These are phyloP conservation scores for Glycine soja DNA, from an alignment of 306 rosid species.

Conservation along the genomic window DNA sequence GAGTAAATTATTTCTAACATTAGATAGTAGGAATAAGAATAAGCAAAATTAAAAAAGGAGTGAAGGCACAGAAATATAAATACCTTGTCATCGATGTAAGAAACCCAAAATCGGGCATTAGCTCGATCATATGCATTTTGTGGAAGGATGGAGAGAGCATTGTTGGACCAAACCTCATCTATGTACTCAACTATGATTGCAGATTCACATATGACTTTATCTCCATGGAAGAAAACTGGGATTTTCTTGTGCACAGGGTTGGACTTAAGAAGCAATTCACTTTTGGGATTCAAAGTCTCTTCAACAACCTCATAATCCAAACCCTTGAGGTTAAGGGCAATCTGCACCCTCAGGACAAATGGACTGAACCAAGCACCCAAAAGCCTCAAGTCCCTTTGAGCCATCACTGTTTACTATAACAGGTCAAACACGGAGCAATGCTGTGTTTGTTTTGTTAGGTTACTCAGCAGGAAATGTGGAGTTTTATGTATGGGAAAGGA, in stretches of 20 bases:
- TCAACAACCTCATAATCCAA: constrained; percentile 52
- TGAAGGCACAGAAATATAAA: no score
- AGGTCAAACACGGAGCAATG: neutral
- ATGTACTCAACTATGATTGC: constrained; percentile 62
- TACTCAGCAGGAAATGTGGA: neutral
- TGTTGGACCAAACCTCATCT: constrained; percentile 58
- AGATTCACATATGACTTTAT: constrained; percentile 62
- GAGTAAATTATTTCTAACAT: neutral
- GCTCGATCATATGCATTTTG: constrained; percentile 62
- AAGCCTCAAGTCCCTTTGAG: constrained; percentile 51
- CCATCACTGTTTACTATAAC: constrained; percentile 43
- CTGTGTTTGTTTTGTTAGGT: neutral
- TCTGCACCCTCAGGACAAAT: constrained; percentile 47
- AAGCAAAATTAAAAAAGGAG: neutral
- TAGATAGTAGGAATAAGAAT: neutral
- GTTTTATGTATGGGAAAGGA: neutral
- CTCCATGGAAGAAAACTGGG: constrained; percentile 64
- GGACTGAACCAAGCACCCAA: constrained; percentile 58
- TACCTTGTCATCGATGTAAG: constrained; percentile 67
- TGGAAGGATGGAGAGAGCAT: constrained; percentile 59
- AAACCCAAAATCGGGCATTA: constrained; percentile 60
- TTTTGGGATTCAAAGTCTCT: constrained; percentile 54
- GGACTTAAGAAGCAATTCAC: constrained; percentile 61
- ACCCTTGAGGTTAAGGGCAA: constrained; percentile 61
- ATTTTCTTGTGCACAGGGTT: constrained; percentile 70